Evolutionary conservation across 306 rosid species (phyloP).

Genomic region (Hippophae rhamnoides): DNA sequence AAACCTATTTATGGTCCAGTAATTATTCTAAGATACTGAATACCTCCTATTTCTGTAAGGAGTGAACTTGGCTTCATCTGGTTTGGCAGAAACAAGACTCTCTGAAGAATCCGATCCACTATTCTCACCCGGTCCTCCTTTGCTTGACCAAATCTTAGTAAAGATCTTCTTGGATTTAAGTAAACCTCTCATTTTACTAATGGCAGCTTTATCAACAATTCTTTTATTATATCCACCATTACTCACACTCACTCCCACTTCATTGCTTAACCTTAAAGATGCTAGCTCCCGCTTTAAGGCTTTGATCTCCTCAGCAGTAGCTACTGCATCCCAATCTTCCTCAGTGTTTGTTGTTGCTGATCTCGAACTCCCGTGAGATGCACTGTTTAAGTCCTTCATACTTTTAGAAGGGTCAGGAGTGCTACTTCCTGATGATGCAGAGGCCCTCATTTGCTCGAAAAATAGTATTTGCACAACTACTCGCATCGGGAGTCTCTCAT

Average conservation of each 20-base stretch:
- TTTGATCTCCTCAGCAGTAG: slow-evolving; percentile 74
- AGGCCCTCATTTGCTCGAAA: slow-evolving; percentile 78
- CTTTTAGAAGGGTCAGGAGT: slow-evolving; percentile 83
- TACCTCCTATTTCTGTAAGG: slow-evolving; percentile 87
- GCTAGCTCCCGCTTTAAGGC: slow-evolving; percentile 85
- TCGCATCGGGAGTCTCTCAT: slow-evolving; percentile 88
- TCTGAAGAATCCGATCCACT: slow-evolving; percentile 93
- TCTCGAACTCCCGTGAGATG: slow-evolving; percentile 77
- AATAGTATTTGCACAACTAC: slow-evolving; percentile 92
- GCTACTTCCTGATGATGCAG: slow-evolving; percentile 78
- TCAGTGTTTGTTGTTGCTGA: slow-evolving; percentile 75
- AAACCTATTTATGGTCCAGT: slow-evolving; percentile 16
- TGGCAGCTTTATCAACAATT: slow-evolving; percentile 56
- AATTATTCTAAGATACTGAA: slow-evolving; percentile 70
- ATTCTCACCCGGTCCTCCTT: slow-evolving; percentile 72
- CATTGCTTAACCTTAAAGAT: slow-evolving; percentile 57
- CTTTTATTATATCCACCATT: slow-evolving; percentile 47
- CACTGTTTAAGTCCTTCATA: slow-evolving; percentile 53
- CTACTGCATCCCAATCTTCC: slow-evolving; percentile 62
- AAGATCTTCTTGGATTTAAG: slow-evolving; percentile 78
- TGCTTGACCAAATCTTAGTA: slow-evolving; percentile 69
- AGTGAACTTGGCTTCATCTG: slow-evolving; percentile 82
- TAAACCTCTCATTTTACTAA: slow-evolving; percentile 68
- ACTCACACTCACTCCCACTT: slow-evolving; percentile 37
- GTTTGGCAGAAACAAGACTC: slow-evolving; percentile 69